Evolutionary conservation across 176 grass and related monocot genomes (phyloP), one percentile per base, ranked within the genome.

Genomic region (Carex scoparia): DNA sequence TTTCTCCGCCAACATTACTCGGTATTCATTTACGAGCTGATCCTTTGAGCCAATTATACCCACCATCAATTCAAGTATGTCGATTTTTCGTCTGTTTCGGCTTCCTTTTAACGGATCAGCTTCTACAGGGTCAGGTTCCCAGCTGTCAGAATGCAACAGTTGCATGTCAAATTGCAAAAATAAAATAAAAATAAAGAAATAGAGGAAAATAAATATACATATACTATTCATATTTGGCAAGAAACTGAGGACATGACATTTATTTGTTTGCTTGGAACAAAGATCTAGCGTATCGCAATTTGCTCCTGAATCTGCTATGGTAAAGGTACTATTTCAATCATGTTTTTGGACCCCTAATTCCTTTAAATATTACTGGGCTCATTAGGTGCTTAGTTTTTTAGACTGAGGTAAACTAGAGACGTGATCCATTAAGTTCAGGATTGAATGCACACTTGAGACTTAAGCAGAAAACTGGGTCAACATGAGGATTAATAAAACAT

Each of bases 21-120:
- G 92, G 68, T 98, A 94, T 88, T 98, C 95, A 56, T 91, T 98
- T 82, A 98, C 92, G 56, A 98, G 77, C 84, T 98, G 95, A 51
- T 98, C 95, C 80, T 98, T 98, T 28, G 95, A 98, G 49, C 95
- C 95, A 88, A 98, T 94, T 91, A 98, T 90, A 82, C 91, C 91
- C 55, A 98, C 95, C 83, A 98, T 98, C 74, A 98, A 80, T 85
- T 91, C 95, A 87, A 98, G 95, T 89, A 95, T 93, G 69, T 98
- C 95, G 67, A 94, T 86, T 91, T 93, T 98, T 57, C 95, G 91
- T 93, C 95, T 94, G 77, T 86, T 95, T 75, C 93, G 86, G 85
- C 88, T 98, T 77, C 95, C 95, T 89, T 98, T 98, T 66, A 90
- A 86, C 55, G 95, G 91, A 60, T 93, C 95, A 66, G 93, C 95